Evolutionary conservation across 2,329 filamentous ascomycete species (phyloP).

Genomic region (Xylaria sp.): DNA sequence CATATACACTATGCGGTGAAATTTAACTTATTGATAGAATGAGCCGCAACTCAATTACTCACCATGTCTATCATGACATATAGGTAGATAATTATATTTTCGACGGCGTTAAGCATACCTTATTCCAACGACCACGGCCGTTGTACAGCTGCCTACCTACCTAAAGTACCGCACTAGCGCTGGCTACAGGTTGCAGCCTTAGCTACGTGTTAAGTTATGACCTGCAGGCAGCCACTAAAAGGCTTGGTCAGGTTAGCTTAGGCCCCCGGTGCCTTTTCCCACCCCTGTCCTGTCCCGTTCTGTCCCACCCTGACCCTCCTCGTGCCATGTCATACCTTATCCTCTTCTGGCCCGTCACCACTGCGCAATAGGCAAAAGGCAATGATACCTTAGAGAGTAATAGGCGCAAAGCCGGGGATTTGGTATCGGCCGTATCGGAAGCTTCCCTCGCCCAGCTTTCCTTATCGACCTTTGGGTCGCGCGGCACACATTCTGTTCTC

Average conservation of each 20-base stretch:
- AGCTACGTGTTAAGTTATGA: neutral
- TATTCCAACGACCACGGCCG: neutral
- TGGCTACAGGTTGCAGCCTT: neutral
- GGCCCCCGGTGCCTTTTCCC: neutral
- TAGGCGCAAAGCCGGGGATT: slow-evolving; percentile 13
- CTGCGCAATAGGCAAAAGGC: slow-evolving; percentile 15
- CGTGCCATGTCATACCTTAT: neutral
- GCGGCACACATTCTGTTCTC: too few relatives aligned
- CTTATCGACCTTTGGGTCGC: slow-evolving; percentile 17
- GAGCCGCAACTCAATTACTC: neutral
- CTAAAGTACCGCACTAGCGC: neutral
- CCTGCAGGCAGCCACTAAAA: slow-evolving; percentile 2
- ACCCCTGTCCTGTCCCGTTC: neutral
- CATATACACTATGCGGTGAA: too few relatives aligned
- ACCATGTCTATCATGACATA: neutral
- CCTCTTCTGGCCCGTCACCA: slow-evolving; percentile 18
- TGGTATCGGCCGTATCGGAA: slow-evolving; percentile 37
- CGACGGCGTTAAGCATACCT: neutral
- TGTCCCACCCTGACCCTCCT: too few relatives aligned
- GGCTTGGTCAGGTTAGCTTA: neutral
- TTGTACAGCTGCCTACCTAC: neutral
- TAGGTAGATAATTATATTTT: neutral
- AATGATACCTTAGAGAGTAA: neutral
- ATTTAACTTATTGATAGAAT: neutral
- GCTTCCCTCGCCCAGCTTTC: slow-evolving; percentile 10